phyloP scores from a whole-genome alignment of 2,329 filamentous ascomycete genomes.

The Blastomyces emzantsi region DNA sequence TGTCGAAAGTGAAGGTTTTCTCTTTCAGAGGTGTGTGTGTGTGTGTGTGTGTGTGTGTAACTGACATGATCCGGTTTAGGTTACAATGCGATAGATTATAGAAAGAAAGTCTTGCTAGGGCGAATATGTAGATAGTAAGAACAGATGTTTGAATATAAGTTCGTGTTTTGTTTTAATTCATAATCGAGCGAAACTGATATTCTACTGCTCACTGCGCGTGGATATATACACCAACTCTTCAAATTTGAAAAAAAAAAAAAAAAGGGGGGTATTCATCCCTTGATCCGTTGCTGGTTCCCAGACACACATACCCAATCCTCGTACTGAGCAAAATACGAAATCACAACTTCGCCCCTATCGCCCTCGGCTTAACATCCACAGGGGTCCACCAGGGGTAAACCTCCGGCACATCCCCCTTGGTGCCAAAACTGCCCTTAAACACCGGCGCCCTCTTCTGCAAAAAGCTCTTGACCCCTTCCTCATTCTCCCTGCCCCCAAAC shows the following conservation, averaged over 20 bases:
- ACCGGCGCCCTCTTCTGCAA: slow-evolving; percentile 57
- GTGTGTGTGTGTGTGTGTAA: neutral
- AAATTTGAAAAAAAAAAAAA: neutral
- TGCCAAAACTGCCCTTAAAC: slow-evolving; percentile 44
- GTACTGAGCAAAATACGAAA: neutral
- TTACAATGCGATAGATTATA: slow-evolving; percentile 22
- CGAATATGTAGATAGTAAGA: neutral
- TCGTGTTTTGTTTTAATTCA: neutral
- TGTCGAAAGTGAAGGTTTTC: slow-evolving; percentile 34
- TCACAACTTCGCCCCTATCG: slow-evolving; percentile 7
- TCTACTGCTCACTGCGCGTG: neutral
- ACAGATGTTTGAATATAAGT: slow-evolving; percentile 1
- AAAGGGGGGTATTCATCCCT: too few relatives aligned
- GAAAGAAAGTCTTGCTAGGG: neutral
- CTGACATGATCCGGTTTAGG: slow-evolving; percentile 14
- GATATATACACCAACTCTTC: slow-evolving; percentile 7
- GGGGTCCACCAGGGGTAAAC: slow-evolving; percentile 62
- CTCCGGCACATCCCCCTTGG: slow-evolving; percentile 50
- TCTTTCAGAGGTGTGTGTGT: neutral
- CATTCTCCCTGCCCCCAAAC: slow-evolving; percentile 48
- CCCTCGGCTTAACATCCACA: slow-evolving; percentile 34
- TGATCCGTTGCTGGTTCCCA: too few relatives aligned
- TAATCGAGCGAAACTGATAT: too few relatives aligned
- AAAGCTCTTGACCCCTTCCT: slow-evolving; percentile 60
- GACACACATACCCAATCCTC: neutral